Conservation (phyloP, 176 grass and related monocot genomes). For the Paspalum vaginatum region DNA sequence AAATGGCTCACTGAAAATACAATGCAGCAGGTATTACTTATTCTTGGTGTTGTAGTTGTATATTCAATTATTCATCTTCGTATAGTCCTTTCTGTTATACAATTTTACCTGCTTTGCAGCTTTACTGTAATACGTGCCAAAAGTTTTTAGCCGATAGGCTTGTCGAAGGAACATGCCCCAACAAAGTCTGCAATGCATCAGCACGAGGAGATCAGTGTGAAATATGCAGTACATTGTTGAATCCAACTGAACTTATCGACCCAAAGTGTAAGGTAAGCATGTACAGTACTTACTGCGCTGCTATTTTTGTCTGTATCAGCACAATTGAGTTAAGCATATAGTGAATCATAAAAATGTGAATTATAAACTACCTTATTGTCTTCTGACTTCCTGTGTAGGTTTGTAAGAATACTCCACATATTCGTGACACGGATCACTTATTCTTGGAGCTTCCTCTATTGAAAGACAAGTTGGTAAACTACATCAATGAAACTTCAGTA, state of each 20-base stretch:
- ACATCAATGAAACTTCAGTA: slow-evolving; percentile 84
- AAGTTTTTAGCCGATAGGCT: slow-evolving; percentile 94
- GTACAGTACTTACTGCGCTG: neutral
- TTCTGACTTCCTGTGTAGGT: slow-evolving; percentile 53
- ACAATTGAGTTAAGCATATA: slow-evolving; percentile 17
- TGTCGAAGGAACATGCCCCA: slow-evolving; percentile 89
- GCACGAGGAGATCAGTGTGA: slow-evolving; percentile 98
- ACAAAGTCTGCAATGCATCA: slow-evolving; percentile 64
- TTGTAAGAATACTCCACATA: slow-evolving; percentile 71
- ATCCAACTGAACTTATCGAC: slow-evolving; percentile 88
- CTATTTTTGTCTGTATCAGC: neutral
- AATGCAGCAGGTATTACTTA: slow-evolving; percentile 81
- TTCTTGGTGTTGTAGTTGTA: slow-evolving; percentile 11
- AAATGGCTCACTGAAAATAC: slow-evolving; percentile 95
- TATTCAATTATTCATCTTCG: neutral
- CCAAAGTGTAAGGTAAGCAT: slow-evolving; percentile 89
- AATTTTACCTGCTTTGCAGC: slow-evolving; percentile 48
- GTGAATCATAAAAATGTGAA: neutral
- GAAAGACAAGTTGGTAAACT: slow-evolving; percentile 78
- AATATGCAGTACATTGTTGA: slow-evolving; percentile 90
- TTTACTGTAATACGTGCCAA: slow-evolving; percentile 83
- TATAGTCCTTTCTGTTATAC: slow-evolving; percentile 32
- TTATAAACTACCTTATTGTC: neutral
- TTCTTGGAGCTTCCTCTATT: slow-evolving; percentile 94
- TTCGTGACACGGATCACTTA: slow-evolving; percentile 95